These are phyloP conservation scores for Xenosphaeropsis pyriputrescens DNA, from an alignment of 2,329 filamentous ascomycete species.

Conservation along the genomic window DNA sequence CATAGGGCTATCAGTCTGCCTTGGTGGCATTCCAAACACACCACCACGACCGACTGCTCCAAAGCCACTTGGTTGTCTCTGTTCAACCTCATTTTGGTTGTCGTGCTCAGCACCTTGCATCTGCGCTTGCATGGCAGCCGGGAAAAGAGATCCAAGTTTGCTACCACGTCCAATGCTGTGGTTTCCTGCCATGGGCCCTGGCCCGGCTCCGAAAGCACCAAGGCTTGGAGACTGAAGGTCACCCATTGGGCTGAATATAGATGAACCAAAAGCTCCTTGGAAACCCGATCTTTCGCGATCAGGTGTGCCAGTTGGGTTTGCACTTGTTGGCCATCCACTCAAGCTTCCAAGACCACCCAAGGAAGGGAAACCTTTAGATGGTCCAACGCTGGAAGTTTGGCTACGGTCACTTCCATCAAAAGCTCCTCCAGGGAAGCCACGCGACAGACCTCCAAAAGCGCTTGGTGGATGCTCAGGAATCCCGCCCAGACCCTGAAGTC, in stretches of 20 bases:
- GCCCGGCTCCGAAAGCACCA: constrained; percentile 49
- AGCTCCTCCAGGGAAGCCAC: constrained; percentile 27
- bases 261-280: constrained; percentile 55
- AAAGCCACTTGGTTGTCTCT: constrained; percentile 45
- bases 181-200: constrained; percentile 29
- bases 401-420: constrained; percentile 71
- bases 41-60: constrained; percentile 52
- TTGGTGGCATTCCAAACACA: constrained; percentile 34
- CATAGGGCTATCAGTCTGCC: constrained; percentile 46
- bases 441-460: constrained; percentile 38
- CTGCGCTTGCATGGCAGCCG: constrained; percentile 77
- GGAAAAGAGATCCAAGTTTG: constrained; percentile 80
- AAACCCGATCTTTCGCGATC: constrained; percentile 46
- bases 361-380: constrained; percentile 52
- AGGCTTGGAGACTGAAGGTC: constrained; percentile 67
- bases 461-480: constrained; percentile 32
- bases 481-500: constrained; percentile 34
- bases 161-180: constrained; percentile 62
- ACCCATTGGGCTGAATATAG: constrained; percentile 62
- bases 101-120: constrained; percentile 64
- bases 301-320: constrained; percentile 49
- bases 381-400: constrained; percentile 78
- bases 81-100: constrained; percentile 39
- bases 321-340: constrained; percentile 31
- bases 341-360: constrained; percentile 41